Percentiles rank a stretch among this genome's conserved stretches.
These are phyloP conservation scores for Metschnikowia gelsemii DNA, from an alignment of 805 yeast genomes.

Conservation along the genomic window DNA sequence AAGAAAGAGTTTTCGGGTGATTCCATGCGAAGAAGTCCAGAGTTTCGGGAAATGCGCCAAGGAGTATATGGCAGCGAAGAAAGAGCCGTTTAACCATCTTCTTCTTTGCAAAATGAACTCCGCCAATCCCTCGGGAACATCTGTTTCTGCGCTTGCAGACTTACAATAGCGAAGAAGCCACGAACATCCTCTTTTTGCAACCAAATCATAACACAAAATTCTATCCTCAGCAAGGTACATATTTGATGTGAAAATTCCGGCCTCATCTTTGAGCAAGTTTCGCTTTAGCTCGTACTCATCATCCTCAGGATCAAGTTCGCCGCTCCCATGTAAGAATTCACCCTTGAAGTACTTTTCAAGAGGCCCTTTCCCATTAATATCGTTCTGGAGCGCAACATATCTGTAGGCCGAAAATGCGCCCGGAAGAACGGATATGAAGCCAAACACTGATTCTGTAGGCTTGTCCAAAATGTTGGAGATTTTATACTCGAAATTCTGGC, in stretches of 20 bases:
- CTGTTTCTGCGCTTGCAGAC: constrained; percentile 64
- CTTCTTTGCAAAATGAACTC: constrained; percentile 65
- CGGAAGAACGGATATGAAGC: constrained; percentile 63
- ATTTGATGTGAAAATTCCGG: constrained; percentile 61
- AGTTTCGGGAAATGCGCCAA: constrained; percentile 55
- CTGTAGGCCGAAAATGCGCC: constrained; percentile 71
- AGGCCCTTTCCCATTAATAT: constrained; percentile 53
- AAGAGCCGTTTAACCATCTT: constrained; percentile 70
- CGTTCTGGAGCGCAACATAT: constrained; percentile 57
- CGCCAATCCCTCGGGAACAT: constrained; percentile 61
- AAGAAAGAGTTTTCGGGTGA: constrained; percentile 48
- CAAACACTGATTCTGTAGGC: constrained; percentile 64
- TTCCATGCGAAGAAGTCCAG: constrained; percentile 54
- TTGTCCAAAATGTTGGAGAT: constrained; percentile 66
- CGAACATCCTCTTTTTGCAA: constrained; percentile 53
- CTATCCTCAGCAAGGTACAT: constrained; percentile 73
- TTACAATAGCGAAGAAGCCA: constrained; percentile 67
- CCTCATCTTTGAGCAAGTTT: constrained; percentile 39
- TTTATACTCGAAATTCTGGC: constrained; percentile 66
- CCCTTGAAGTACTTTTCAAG: constrained; percentile 67
- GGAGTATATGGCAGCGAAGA: constrained; percentile 61
- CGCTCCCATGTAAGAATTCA: constrained; percentile 55
- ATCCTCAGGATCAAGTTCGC: constrained; percentile 58
- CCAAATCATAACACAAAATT: constrained; percentile 63
- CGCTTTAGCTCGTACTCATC: constrained; percentile 45